Conservation (phyloP, 768 basidiomycete species). For the Mycena leptocephala region DNA sequence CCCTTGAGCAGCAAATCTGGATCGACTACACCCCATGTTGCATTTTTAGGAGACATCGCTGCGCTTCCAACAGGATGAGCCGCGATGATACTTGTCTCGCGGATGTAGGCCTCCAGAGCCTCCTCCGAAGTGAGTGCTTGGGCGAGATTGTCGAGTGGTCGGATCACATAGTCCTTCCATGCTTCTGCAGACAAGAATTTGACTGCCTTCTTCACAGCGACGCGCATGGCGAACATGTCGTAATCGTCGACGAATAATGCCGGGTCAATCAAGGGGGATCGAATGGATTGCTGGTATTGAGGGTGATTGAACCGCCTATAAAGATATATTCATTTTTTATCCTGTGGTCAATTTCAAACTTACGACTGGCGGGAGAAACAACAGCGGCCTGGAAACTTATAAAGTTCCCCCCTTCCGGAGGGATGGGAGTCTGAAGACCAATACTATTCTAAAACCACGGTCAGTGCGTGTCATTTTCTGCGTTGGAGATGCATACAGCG, state of each 20-base stretch:
- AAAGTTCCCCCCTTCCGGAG: constrained; percentile 25
- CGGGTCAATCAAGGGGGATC: constrained; percentile 47
- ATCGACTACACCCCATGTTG: constrained; percentile 51
- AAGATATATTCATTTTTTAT: not conserved
- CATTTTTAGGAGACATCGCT: constrained; percentile 47
- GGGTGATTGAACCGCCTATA: constrained; percentile 44
- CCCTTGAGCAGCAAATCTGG: constrained; percentile 54
- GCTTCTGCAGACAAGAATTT: constrained; percentile 45
- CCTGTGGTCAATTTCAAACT: not conserved
- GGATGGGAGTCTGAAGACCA: constrained; percentile 16
- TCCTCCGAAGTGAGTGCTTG: constrained; percentile 45
- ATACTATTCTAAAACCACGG: constrained; percentile 6
- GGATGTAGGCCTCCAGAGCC: constrained; percentile 42
- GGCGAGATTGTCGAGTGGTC: constrained; percentile 35
- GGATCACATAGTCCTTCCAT: constrained; percentile 48
- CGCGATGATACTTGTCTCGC: constrained; percentile 36
- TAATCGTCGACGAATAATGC: constrained; percentile 37
- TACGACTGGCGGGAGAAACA: constrained; percentile 31
- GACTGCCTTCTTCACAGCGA: constrained; percentile 43
- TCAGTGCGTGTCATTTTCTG: not conserved
- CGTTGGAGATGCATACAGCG: not conserved
- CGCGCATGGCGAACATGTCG: constrained; percentile 46
- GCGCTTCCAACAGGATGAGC: constrained; percentile 49
- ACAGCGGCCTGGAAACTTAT: constrained; percentile 17
- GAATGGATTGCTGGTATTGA: constrained; percentile 48